Evolutionary conservation across 2,329 filamentous ascomycete species (phyloP).

Genomic region (Beauveria medogensis): DNA sequence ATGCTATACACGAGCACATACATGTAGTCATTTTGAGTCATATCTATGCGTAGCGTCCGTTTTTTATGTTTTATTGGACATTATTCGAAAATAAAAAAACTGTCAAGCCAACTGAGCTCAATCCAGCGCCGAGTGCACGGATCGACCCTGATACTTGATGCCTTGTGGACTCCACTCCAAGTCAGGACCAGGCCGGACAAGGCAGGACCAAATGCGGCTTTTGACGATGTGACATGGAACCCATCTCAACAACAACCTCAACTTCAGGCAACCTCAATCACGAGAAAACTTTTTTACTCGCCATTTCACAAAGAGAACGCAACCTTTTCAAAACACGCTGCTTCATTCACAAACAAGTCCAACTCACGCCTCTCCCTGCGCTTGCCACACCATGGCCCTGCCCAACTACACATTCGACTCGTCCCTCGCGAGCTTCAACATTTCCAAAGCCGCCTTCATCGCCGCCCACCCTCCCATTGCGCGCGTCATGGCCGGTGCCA

Average conservation of each 20-base stretch:
- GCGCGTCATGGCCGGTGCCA: constrained; percentile 15
- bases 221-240: background rate
- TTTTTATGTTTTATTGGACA: background rate
- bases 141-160: background rate
- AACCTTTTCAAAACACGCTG: no score
- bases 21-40: background rate
- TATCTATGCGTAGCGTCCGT: background rate
- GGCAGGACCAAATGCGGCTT: background rate
- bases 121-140: background rate
- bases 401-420: constrained; percentile 11
- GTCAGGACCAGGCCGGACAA: background rate
- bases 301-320: no score
- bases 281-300: background rate
- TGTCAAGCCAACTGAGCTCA: no score
- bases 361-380: background rate
- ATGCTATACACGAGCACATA: background rate
- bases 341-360: no score
- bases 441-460: constrained; percentile 12
- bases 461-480: constrained; percentile 13
- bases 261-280: constrained; percentile 1
- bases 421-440: constrained; percentile 11
- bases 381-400: background rate
- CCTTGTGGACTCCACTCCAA: constrained; percentile 3
- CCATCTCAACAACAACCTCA: constrained; percentile 16
- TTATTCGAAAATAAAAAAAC: no score